phyloP scores from a whole-genome alignment of 1,284 basidiomycete species.

The Sphagnurus paluster region DNA sequence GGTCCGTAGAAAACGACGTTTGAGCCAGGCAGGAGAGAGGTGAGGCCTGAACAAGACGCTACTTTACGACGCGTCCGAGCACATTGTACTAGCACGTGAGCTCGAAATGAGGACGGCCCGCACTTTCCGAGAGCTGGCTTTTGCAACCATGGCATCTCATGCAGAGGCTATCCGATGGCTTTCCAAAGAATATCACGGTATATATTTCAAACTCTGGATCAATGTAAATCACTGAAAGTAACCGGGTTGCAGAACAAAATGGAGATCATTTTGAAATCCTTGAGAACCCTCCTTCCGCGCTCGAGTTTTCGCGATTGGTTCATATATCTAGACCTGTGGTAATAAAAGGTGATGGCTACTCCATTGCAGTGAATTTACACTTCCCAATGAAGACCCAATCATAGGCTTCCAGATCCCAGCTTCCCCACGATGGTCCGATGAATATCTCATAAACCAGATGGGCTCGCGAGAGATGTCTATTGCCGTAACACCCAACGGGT shows the following conservation, averaged over 20 bases:
- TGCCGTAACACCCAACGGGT: slow-evolving; percentile 87
- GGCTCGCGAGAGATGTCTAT: slow-evolving; percentile 62
- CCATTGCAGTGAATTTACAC: neutral
- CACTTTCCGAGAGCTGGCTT: neutral
- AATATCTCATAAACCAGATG: slow-evolving; percentile 60
- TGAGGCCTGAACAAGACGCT: neutral
- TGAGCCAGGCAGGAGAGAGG: neutral
- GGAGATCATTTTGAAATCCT: slow-evolving; percentile 56
- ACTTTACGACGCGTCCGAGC: slow-evolving; percentile 6
- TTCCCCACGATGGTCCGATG: slow-evolving; percentile 56
- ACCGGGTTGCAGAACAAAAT: slow-evolving; percentile 58
- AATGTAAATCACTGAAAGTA: neutral
- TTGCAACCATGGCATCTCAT: slow-evolving; percentile 10
- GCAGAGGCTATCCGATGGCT: slow-evolving; percentile 34
- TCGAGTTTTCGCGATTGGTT: slow-evolving; percentile 75
- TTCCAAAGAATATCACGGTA: slow-evolving; percentile 57
- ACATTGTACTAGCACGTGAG: slow-evolving; percentile 10
- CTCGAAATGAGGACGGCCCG: neutral
- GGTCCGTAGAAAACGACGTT: neutral
- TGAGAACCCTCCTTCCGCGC: slow-evolving; percentile 57
- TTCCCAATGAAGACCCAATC: slow-evolving; percentile 2
- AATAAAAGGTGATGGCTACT: slow-evolving; percentile 56
- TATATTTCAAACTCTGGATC: neutral
- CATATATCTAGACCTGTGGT: slow-evolving; percentile 79
- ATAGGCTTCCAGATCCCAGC: slow-evolving; percentile 45